Evolutionary conservation across 441 rosid species (phyloP).

Genomic region (California macrophylla): DNA sequence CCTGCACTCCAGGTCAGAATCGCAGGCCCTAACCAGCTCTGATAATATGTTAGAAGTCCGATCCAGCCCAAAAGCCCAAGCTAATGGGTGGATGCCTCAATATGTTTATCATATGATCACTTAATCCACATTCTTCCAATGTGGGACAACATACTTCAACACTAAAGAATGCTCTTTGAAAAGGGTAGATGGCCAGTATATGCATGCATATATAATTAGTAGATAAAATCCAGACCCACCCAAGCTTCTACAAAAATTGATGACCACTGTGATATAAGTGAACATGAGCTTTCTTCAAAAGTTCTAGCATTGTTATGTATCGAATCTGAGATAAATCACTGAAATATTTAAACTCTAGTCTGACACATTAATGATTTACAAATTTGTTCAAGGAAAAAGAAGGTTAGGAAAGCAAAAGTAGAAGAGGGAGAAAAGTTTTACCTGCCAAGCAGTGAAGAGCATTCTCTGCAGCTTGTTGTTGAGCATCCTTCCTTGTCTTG

Average conservation of each 20-base stretch:
- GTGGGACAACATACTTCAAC: too few relatives aligned
- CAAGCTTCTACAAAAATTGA: background rate
- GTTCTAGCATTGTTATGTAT: background rate
- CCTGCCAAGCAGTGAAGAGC: constrained; percentile 89
- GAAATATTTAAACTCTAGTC: background rate
- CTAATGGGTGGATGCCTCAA: too few relatives aligned
- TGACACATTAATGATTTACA: background rate
- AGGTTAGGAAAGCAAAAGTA: background rate
- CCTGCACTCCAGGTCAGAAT: too few relatives aligned
- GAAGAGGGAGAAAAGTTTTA: constrained; percentile 17
- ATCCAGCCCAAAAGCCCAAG: too few relatives aligned
- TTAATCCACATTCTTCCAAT: too few relatives aligned
- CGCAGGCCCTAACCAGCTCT: too few relatives aligned
- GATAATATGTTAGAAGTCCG: too few relatives aligned
- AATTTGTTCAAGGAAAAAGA: background rate
- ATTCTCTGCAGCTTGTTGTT: constrained; percentile 96
- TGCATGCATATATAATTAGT: background rate
- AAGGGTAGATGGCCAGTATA: background rate
- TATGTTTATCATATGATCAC: too few relatives aligned
- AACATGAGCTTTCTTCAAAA: background rate
- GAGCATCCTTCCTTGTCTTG: constrained; percentile 91
- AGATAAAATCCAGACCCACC: background rate
- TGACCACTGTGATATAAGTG: constrained; percentile 5
- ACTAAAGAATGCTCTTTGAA: background rate
- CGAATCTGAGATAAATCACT: background rate